phyloP scores from a whole-genome alignment of 2,329 filamentous ascomycete species.

The Apiospora arundinis region DNA sequence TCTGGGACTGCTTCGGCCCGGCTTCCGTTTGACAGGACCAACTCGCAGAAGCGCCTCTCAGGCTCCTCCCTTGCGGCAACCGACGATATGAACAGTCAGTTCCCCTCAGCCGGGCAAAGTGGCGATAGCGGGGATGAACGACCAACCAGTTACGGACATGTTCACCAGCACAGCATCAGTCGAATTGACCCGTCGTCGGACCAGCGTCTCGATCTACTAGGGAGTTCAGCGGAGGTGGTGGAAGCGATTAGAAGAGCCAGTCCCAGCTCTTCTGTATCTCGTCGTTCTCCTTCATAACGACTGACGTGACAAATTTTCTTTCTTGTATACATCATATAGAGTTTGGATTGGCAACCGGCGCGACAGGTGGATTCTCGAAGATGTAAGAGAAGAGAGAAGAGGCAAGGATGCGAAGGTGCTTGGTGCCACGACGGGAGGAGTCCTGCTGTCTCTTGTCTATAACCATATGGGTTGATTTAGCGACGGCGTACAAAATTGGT shows the following conservation, averaged over 20 bases:
- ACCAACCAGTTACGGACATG: slow-evolving; percentile 61
- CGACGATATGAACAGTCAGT: slow-evolving; percentile 51
- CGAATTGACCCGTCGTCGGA: slow-evolving; percentile 54
- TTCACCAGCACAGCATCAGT: slow-evolving; percentile 63
- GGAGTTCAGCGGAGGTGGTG: slow-evolving; percentile 63
- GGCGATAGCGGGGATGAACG: slow-evolving; percentile 49
- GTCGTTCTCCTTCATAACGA: slow-evolving; percentile 28
- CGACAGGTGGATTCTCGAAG: background rate
- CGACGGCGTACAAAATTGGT: slow-evolving; percentile 23
- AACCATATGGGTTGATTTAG: slow-evolving; percentile 22
- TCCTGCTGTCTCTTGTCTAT: background rate
- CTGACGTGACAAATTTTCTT: slow-evolving; percentile 34
- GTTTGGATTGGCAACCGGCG: slow-evolving; percentile 14
- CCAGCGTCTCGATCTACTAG: slow-evolving; percentile 54
- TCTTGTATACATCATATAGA: slow-evolving; percentile 25
- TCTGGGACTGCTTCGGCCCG: slow-evolving; percentile 38
- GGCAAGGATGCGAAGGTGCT: background rate
- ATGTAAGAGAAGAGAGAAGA: background rate
- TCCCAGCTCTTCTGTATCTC: slow-evolving; percentile 32
- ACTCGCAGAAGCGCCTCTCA: slow-evolving; percentile 59
- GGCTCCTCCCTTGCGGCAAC: slow-evolving; percentile 55
- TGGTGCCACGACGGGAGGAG: background rate
- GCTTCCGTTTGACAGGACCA: slow-evolving; percentile 64
- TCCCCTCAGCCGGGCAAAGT: slow-evolving; percentile 37
- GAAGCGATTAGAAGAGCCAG: slow-evolving; percentile 45